phyloP scores from a whole-genome alignment of 768 basidiomycete species.

The Megacollybia marginata region DNA sequence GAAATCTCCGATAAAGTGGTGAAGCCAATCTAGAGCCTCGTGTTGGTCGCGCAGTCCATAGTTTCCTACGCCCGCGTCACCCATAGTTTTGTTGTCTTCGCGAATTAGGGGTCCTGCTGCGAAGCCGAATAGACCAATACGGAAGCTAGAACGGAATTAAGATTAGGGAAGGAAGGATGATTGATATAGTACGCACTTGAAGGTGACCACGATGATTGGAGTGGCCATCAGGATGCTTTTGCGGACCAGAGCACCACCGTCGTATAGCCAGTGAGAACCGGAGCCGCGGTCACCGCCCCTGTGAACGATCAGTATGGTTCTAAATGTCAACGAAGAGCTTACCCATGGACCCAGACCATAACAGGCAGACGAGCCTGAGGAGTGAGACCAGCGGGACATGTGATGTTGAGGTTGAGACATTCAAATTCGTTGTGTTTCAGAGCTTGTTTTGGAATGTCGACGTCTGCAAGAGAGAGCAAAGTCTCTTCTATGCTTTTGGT shows the following conservation, averaged over 20 bases:
- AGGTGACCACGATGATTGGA: constrained; percentile 64
- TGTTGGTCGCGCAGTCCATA: constrained; percentile 69
- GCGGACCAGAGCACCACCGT: constrained; percentile 64
- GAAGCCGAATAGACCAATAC: constrained; percentile 70
- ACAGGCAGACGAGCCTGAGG: constrained; percentile 56
- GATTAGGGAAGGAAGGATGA: constrained; percentile 1
- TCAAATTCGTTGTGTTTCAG: constrained; percentile 69
- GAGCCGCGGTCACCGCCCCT: constrained; percentile 70
- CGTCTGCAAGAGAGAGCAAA: constrained; percentile 49
- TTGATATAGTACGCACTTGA: constrained; percentile 50
- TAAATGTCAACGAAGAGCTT: constrained; percentile 13
- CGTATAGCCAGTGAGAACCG: constrained; percentile 73
- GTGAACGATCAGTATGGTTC: constrained; percentile 2
- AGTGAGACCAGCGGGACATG: constrained; percentile 54
- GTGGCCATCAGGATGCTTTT: constrained; percentile 55
- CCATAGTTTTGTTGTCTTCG: constrained; percentile 58
- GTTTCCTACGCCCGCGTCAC: constrained; percentile 71
- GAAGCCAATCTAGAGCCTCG: constrained; percentile 56
- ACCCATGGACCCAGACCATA: constrained; percentile 89
- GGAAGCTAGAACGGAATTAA: constrained; percentile 41
- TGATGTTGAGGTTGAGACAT: constrained; percentile 76
- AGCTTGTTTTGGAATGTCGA: constrained; percentile 44
- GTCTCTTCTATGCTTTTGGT: constrained; percentile 47
- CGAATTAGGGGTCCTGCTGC: constrained; percentile 59
- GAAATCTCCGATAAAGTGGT: constrained; percentile 50